phyloP scores from a whole-genome alignment of 73 alveolate species.

The Paramecium caudatum region DNA sequence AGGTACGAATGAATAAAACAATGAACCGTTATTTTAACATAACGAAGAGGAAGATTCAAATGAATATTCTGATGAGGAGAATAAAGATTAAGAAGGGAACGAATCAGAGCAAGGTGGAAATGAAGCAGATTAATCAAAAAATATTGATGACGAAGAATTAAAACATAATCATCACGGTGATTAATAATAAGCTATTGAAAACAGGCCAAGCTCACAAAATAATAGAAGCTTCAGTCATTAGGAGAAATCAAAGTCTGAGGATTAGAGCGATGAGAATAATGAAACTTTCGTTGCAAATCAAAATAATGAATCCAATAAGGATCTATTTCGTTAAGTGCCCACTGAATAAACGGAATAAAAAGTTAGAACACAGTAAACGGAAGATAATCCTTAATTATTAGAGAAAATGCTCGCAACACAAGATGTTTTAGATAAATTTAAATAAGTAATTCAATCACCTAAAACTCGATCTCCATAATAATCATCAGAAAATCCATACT shows the following conservation, averaged over 20 bases:
- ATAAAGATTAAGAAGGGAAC: neutral
- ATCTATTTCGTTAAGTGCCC: neutral
- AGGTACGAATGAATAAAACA: no score
- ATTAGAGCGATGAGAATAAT: neutral
- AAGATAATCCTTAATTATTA: neutral
- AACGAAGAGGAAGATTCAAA: neutral
- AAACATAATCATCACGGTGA: neutral
- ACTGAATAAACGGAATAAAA: neutral
- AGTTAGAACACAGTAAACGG: no score
- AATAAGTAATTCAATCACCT: slow-evolving; percentile 4
- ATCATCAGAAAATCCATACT: neutral
- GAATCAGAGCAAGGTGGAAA: neutral
- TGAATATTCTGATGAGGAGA: neutral
- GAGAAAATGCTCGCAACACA: neutral
- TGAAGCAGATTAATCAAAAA: neutral
- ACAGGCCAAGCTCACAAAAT: neutral
- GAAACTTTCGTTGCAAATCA: neutral
- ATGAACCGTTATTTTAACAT: neutral
- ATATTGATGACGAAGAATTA: neutral
- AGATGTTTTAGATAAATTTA: neutral
- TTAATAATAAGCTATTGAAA: neutral
- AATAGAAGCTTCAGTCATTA: neutral
- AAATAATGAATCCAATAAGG: neutral
- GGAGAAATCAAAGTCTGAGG: neutral
- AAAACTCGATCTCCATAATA: neutral